Base-by-base conservation (phyloP, 495 filamentous ascomycete species). In the Aspergillus affinis region DNA sequence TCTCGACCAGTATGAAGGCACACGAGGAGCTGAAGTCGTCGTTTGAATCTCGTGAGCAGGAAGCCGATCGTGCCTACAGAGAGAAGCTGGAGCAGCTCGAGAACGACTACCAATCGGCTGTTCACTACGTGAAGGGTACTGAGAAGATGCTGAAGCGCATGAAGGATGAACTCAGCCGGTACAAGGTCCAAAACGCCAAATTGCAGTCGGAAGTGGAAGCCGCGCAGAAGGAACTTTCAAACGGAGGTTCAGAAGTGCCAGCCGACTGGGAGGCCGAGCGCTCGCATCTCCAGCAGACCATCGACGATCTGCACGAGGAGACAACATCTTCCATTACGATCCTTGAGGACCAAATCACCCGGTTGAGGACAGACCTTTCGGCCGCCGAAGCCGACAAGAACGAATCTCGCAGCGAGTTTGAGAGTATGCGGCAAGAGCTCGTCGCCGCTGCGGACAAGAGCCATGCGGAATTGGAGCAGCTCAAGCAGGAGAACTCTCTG, bases 111-210 rank as follows among this genome's bases (percentile, higher is more conserved):
- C 92, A 96, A 70, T 96, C 95, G n/a, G 93, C 95, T 13, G 93
- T 98, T n/a, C 93, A 97, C 74, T 99, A 99, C 69, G 91, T 99
- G 62, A 95, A 97, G 69, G 95, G 94, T 46, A 97, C 93, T 1
- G 95, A 99, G 75, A 97, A 97, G 82, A 96, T 99, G 91, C 81
- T 98, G 23, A 93, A 93, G 74, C 92, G 93, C 65, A 96, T 98
- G 86, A 98, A 98, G 79, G 92, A 97, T 63, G 94, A 98, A 72
- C 80, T 98, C 13, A 78, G 86, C 44, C 90, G 92, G 41, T 92
- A 92, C 72, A 97, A 97, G 81, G 75, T 84, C 45, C 87, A 93
- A 51, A 97, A 96, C 65, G 78, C 79, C n/a, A 87, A 88, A 57
- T 71, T 97, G 36, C 92, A 95, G 71, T 84, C 85, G 36, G 90